Evolutionary conservation across 371 early-diverging fungal genomes (phyloP).

Genomic region (Mortierella sp.): DNA sequence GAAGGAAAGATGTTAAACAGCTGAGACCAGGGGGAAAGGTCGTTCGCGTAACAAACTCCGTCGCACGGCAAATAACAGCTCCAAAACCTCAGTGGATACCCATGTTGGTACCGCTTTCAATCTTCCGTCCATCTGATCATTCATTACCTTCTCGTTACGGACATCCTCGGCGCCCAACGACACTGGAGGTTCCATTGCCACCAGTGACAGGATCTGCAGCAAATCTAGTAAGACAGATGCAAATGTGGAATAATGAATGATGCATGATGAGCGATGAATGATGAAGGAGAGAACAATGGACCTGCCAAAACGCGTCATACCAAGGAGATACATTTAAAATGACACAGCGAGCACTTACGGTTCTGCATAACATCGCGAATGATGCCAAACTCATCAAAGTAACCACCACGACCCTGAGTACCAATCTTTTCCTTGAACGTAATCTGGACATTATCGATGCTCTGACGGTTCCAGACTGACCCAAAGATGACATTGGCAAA

Average conservation of each 20-base stretch:
- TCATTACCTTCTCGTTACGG: conserved; percentile 88
- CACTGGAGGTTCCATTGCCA: conserved; percentile 95
- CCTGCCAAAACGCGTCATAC: not conserved
- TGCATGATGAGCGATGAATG: not conserved
- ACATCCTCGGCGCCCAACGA: conserved; percentile 91
- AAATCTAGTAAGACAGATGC: conserved; percentile 69
- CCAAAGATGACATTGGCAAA: conserved; percentile 97
- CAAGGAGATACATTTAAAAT: not conserved
- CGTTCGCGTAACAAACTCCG: not conserved
- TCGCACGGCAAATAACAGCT: not conserved
- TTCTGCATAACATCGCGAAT: conserved; percentile 99
- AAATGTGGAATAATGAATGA: not conserved
- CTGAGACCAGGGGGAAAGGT: not conserved
- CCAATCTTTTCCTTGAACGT: conserved; percentile 99
- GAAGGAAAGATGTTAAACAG: not conserved
- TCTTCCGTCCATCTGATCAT: not conserved
- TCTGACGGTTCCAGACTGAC: conserved; percentile 91
- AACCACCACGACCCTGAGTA: conserved; percentile 98
- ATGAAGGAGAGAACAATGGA: not conserved
- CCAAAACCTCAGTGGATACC: not conserved
- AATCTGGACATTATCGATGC: conserved; percentile 97
- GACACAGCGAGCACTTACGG: conserved; percentile 66
- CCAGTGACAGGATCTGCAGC: conserved; percentile 91
- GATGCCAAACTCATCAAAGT: conserved; percentile 99
- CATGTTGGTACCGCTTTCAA: too few species aligned